Evolutionary conservation across 1,139 yeast species (phyloP).

Genomic region (Zygoascus hellenicus): DNA sequence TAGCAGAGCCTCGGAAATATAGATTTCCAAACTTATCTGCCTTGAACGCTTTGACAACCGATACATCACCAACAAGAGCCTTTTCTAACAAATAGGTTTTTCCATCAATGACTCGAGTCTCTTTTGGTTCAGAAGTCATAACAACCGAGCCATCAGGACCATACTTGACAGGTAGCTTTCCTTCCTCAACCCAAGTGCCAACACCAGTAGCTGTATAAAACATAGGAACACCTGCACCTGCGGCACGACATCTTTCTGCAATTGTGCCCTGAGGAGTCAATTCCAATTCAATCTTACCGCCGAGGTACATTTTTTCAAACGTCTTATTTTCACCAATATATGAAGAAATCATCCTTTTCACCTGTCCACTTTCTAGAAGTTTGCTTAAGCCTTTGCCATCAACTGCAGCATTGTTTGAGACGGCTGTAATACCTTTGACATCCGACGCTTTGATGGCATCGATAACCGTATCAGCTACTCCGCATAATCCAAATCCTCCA

Average conservation of each 20-base stretch:
- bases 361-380: conserved; percentile 41
- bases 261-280: conserved; percentile 49
- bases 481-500: conserved; percentile 50
- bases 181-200: conserved; percentile 46
- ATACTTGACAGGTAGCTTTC: conserved; percentile 43
- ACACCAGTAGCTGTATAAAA: conserved; percentile 48
- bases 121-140: conserved; percentile 36
- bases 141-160: conserved; percentile 34
- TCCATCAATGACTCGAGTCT: conserved; percentile 36
- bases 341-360: conserved; percentile 42
- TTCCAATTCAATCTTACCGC: conserved; percentile 43
- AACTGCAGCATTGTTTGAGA: conserved; percentile 49
- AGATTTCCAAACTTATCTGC: conserved; percentile 42
- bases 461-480: conserved; percentile 44
- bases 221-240: conserved; percentile 47
- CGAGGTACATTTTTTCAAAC: conserved; percentile 39
- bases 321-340: conserved; percentile 45
- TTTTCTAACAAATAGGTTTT: conserved; percentile 38
- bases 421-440: conserved; percentile 39
- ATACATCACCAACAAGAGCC: conserved; percentile 41
- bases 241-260: conserved; percentile 46
- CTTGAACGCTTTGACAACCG: conserved; percentile 39
- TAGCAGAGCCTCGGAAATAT: conserved; percentile 41
- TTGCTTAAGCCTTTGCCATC: conserved; percentile 43
- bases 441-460: conserved; percentile 32